Percentiles rank a stretch among this genome's conserved stretches.
phyloP scores from a whole-genome alignment of 768 basidiomycete genomes.

The Boletus bicolor region DNA sequence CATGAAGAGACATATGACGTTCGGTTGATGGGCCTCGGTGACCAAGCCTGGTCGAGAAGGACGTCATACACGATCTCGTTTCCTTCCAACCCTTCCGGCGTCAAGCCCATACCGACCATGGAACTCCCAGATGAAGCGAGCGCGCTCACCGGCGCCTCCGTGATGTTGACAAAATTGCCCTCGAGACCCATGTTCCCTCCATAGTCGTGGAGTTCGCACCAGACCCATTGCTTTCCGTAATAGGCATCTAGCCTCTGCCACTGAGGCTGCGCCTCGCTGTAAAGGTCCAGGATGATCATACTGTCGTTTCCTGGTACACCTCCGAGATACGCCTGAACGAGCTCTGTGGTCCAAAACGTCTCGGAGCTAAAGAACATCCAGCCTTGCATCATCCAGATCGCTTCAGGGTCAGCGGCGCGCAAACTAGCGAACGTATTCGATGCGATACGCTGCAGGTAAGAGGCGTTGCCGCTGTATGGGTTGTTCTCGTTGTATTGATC shows the following conservation, averaged over 20 bases:
- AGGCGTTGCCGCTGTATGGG: slow-evolving; percentile 32
- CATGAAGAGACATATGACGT: slow-evolving; percentile 32
- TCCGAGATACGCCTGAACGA: slow-evolving; percentile 38
- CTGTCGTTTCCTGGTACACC: slow-evolving; percentile 36
- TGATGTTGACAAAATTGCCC: slow-evolving; percentile 36
- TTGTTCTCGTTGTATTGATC: slow-evolving; percentile 45
- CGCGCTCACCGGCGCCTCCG: slow-evolving; percentile 31
- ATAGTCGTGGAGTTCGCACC: slow-evolving; percentile 41
- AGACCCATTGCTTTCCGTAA: slow-evolving; percentile 41
- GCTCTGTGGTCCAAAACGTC: slow-evolving; percentile 40
- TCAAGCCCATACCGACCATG: slow-evolving; percentile 39
- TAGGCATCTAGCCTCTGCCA: slow-evolving; percentile 40
- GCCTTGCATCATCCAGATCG: slow-evolving; percentile 42
- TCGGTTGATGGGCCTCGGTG: slow-evolving; percentile 31
- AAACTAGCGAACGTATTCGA: slow-evolving; percentile 36
- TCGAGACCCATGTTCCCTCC: slow-evolving; percentile 40
- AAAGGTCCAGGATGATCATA: slow-evolving; percentile 42
- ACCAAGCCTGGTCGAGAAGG: slow-evolving; percentile 42
- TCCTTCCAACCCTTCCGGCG: slow-evolving; percentile 41
- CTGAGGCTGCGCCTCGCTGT: slow-evolving; percentile 39
- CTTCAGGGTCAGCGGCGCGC: slow-evolving; percentile 38
- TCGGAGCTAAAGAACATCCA: slow-evolving; percentile 39
- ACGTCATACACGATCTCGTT: slow-evolving; percentile 43
- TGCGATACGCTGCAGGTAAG: slow-evolving; percentile 34
- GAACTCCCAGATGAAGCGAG: slow-evolving; percentile 29